phyloP scores from a whole-genome alignment of 1,284 basidiomycete genomes.

The Rhodotorula sp. region DNA sequence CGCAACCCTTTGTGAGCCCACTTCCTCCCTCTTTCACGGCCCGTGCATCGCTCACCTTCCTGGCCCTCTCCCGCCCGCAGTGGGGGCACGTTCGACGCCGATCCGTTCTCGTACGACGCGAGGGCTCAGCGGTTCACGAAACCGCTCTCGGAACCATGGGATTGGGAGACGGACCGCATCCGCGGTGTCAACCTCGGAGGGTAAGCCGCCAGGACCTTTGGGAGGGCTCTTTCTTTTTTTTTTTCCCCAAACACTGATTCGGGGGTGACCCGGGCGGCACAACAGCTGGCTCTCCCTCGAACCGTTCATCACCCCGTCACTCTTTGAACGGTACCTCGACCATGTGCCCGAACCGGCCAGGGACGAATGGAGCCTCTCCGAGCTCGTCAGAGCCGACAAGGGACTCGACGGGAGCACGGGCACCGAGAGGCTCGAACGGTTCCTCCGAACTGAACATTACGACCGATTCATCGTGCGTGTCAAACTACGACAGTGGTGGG shows the following conservation, averaged over 20 bases:
- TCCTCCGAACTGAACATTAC: slow-evolving; percentile 64
- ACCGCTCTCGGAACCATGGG: slow-evolving; percentile 77
- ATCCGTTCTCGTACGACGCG: slow-evolving; percentile 51
- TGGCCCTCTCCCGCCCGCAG: not conserved
- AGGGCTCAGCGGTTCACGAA: slow-evolving; percentile 59
- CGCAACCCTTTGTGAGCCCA: slow-evolving; percentile 17
- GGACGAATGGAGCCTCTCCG: slow-evolving; percentile 75
- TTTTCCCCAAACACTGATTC: too few relatives aligned
- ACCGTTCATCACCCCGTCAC: slow-evolving; percentile 77
- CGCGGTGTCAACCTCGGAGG: slow-evolving; percentile 44
- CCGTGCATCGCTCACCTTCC: too few relatives aligned
- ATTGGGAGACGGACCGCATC: slow-evolving; percentile 65
- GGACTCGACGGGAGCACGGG: not conserved
- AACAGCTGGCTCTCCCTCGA: slow-evolving; percentile 74
- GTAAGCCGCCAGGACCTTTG: slow-evolving; percentile 1
- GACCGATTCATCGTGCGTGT: slow-evolving; percentile 62
- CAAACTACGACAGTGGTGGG: too few relatives aligned
- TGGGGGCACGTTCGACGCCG: slow-evolving; percentile 15
- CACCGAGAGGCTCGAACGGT: slow-evolving; percentile 49
- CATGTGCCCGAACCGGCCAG: slow-evolving; percentile 50
- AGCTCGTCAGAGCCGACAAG: slow-evolving; percentile 21
- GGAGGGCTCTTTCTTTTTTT: too few relatives aligned
- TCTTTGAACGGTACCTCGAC: slow-evolving; percentile 69
- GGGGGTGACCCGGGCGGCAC: too few relatives aligned
- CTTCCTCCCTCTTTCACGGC: too few relatives aligned